Evolutionary conservation across 352 stramenopile genomes (phyloP).

Genomic region (Aphanomyces euteiches): DNA sequence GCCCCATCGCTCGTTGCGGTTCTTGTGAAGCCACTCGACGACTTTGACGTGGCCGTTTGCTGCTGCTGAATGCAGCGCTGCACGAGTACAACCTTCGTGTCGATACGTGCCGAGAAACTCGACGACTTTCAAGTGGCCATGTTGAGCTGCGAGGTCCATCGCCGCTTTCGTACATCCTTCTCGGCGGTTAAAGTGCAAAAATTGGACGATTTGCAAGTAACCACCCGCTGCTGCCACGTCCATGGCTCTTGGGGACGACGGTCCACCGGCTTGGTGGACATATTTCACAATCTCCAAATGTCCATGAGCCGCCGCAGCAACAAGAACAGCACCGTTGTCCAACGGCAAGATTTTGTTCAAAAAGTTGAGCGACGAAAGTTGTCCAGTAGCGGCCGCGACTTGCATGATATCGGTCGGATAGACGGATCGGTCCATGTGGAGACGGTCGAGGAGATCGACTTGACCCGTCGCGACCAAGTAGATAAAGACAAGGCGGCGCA

Average conservation of each 20-base stretch:
- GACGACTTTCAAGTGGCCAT: constrained; percentile 2
- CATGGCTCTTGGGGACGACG: not conserved
- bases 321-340: not conserved
- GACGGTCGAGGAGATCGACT: too few relatives aligned
- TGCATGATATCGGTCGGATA: too few relatives aligned
- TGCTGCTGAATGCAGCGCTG: not conserved
- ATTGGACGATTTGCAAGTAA: not conserved
- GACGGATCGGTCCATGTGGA: too few relatives aligned
- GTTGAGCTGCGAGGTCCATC: not conserved
- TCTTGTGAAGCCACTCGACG: not conserved
- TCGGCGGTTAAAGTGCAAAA: constrained; percentile 5
- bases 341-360: not conserved
- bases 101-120: constrained; percentile 9
- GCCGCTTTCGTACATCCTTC: constrained; percentile 2
- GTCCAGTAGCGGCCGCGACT: too few relatives aligned
- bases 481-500: too few relatives aligned
- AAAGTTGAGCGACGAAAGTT: not conserved
- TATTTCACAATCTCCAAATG: constrained; percentile 30
- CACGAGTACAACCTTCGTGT: not conserved
- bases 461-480: too few relatives aligned
- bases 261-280: not conserved
- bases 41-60: not conserved
- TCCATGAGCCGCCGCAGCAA: constrained; percentile 21
- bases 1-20: constrained; percentile 3
- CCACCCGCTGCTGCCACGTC: not conserved